Percentiles rank a stretch among this genome's conserved stretches.
Evolutionary conservation across 345 rosid genomes (phyloP).

Genomic region (Geranium brycei): DNA sequence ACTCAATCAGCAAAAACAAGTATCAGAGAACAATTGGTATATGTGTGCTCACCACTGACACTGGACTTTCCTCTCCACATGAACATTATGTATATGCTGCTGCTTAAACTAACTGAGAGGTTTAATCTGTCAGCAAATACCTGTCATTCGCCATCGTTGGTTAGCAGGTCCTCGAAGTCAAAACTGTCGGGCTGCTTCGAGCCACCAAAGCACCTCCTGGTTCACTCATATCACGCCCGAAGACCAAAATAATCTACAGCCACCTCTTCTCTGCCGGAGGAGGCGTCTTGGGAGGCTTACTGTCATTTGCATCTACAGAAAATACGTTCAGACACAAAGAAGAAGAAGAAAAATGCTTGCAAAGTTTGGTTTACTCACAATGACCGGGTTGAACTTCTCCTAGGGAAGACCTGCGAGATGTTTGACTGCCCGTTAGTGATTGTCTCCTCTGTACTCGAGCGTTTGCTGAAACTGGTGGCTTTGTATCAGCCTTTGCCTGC

Average conservation of each 20-base stretch:
- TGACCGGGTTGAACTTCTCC: constrained; percentile 50
- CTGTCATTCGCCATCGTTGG: too few species aligned
- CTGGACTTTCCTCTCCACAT: too few species aligned
- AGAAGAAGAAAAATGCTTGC: background rate
- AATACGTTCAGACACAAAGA: too few species aligned
- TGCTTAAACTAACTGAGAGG: too few species aligned
- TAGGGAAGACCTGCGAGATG: constrained; percentile 65
- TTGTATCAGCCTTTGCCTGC: constrained; percentile 18
- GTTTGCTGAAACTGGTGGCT: constrained; percentile 35
- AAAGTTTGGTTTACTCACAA: constrained; percentile 22
- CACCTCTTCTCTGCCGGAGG: constrained; percentile 40
- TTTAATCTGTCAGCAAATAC: too few species aligned
- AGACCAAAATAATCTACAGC: constrained; percentile 17
- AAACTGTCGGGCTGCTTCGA: constrained; percentile 18
- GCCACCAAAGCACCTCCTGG: constrained; percentile 27
- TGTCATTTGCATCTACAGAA: constrained; percentile 10
- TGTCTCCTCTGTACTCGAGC: constrained; percentile 51
- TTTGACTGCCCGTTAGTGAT: constrained; percentile 52
- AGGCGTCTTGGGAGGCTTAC: constrained; percentile 62
- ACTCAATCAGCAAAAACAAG: too few species aligned
- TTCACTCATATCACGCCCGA: background rate
- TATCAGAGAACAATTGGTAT: too few species aligned
- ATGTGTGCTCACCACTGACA: too few species aligned
- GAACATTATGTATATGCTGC: too few species aligned
- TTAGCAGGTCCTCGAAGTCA: too few species aligned